Evolutionary conservation across 2,329 filamentous ascomycete genomes (phyloP), one percentile per base, ranked within the genome.

Genomic region (Zymoseptoria passerinii): DNA sequence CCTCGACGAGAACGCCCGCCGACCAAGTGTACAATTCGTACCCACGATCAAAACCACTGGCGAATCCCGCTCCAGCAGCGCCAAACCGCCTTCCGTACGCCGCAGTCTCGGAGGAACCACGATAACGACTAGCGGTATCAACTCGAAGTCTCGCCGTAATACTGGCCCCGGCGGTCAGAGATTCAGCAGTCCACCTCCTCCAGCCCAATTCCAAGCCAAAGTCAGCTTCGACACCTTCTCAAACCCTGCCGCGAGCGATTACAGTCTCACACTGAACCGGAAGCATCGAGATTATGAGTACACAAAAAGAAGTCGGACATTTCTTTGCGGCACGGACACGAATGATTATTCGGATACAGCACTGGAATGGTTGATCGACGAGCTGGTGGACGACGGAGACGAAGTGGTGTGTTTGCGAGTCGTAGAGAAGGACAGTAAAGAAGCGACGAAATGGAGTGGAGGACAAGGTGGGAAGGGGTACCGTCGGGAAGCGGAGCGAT

Each of bases 341-440:
- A 91, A 96, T 67, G 83, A 90, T 59, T 96, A 96, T 73, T 95
- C 90, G 6, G 89, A 95, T 62, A 94, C 92, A 74, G 92, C 92
- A 16, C 79, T 96, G 18, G 89, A 95, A 73, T 96, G 91, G 91
- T 80, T 96, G 54, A 83, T 96, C 48, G 90, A 95, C 67, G 90
- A 95, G 74, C 80, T 96, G 57, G 90, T 96, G 48, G 91, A 96
- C 67, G 92, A 96, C 68, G 91, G 92, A 18, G 92, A 96, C 70
- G 90, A 96, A 74, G 87, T 96, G 58, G 88, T 96, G 8, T 96
- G 92, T 73, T 82, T 96, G 53, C 83, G 90, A 55, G 92, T 95
- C 2, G 83, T 95, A 50, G 91, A 96, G 70, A 92, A 89, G 70
- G 89, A 92, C 63, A 82, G 85, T 54, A 88, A 87, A 55, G 82